Evolutionary conservation across 108 stramenopile genomes (phyloP).

Genomic region (Cylindrotheca closterium): DNA sequence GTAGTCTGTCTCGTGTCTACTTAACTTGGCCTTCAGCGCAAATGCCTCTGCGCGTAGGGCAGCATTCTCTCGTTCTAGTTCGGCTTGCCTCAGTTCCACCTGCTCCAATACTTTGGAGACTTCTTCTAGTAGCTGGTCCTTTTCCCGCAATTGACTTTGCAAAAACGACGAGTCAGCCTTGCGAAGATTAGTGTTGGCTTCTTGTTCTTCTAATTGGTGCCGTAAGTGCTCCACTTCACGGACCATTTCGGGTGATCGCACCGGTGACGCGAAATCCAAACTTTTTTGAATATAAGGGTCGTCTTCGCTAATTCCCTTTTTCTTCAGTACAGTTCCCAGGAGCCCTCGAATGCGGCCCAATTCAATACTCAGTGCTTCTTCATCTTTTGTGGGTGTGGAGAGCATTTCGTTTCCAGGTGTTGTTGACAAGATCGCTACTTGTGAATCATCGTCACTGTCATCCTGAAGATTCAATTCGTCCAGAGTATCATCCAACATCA

Average conservation of each 20-base stretch:
- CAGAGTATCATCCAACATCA: neutral
- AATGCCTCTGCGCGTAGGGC: conserved; percentile 14
- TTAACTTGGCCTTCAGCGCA: conserved; percentile 4
- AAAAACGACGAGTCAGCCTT: conserved; percentile 78
- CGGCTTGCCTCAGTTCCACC: conserved; percentile 65
- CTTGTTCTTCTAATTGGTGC: conserved; percentile 64
- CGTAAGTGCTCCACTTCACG: conserved; percentile 63
- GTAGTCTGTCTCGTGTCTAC: no score
- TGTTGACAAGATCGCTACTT: conserved; percentile 32
- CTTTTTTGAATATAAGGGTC: neutral
- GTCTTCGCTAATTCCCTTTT: conserved; percentile 31
- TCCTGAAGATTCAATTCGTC: neutral
- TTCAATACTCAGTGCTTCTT: conserved; percentile 50
- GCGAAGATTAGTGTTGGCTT: conserved; percentile 51
- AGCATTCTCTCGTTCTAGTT: conserved; percentile 68
- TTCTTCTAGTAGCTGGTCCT: conserved; percentile 69
- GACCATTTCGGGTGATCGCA: conserved; percentile 32
- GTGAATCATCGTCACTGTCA: conserved; percentile 25
- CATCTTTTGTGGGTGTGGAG: neutral
- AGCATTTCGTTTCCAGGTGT: conserved; percentile 23
- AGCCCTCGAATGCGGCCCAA: conserved; percentile 75
- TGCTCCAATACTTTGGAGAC: conserved; percentile 70
- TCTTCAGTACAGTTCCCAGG: conserved; percentile 71
- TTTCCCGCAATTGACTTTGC: conserved; percentile 65
- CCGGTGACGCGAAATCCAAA: conserved; percentile 16